Base-by-base conservation (phyloP, 805 yeast species). In the Zygosaccharomyces rouxii region DNA sequence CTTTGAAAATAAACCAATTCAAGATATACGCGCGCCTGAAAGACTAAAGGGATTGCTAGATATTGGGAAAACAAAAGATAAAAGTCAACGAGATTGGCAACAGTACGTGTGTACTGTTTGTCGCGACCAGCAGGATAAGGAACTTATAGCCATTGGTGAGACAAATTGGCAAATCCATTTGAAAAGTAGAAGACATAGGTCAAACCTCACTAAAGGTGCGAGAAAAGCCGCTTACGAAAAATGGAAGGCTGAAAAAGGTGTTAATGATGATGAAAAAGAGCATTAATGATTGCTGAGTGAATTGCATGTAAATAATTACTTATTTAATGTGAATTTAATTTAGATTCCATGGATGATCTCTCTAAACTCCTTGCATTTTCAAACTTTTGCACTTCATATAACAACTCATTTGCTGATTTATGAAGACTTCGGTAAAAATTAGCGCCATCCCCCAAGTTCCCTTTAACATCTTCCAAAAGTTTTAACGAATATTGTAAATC, bases 71-170 rank as follows among this genome's bases (percentile, higher is more conserved):
- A 33, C 49, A 21, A 35, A 47, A 2, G 56, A 57, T 7, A 18
- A 19, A 23, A 29, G 26, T 14, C 31, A 41, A 23, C 44, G 26
- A 18, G 64, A 61, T 22, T 86, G 95, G 94, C 73, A 78, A 45
- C 95, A 88, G 53, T 77, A 70, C 57, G 67, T 67, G 16, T 92
- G 99, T 63, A 77, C 78, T 1, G 64, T 74, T 0, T 92, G 99
- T 62, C 67, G 64, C 5, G 83, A 80, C 54, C 69, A 72, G 30
- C 71, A 74, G 3, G 80, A 81, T 1, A 73, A 79, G 2, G 73
- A 78, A 1, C 63, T 84, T 11, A 74, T 89, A 0, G 76, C 85
- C 0, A 80, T 94, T 6, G 97, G 97, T 0, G 81, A 78, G 43
- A 77, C 79, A 1, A 84, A 76, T 44, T 88, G 87, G 83, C 64